Evolutionary conservation across 202 grass and related monocot genomes (phyloP).

Genomic region (Schoenoplectus tabernaemontani): DNA sequence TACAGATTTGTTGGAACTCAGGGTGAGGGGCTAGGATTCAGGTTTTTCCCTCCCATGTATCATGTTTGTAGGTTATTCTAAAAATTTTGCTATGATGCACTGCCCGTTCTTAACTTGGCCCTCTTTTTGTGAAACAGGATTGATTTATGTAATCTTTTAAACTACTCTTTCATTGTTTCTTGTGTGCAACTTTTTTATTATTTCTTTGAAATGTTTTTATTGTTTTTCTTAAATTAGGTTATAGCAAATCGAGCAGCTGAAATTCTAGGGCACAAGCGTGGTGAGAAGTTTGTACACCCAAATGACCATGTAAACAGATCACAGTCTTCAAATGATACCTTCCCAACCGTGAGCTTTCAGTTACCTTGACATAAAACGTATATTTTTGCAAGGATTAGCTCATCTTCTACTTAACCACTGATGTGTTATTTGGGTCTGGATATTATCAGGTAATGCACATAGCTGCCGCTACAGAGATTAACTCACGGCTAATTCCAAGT

Average conservation of each 20-base stretch:
- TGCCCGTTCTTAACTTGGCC: neutral
- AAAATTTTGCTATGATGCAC: neutral
- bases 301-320: conserved; percentile 98
- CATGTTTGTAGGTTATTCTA: neutral
- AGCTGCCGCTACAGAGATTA: conserved; percentile 79
- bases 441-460: conserved; percentile 95
- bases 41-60: neutral
- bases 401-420: neutral
- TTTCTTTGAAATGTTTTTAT: neutral
- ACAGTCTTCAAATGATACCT: conserved; percentile 98
- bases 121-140: neutral
- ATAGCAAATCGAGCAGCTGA: conserved; percentile 96
- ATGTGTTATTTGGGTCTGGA: conserved; percentile 27
- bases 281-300: conserved; percentile 87
- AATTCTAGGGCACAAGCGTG: conserved; percentile 91
- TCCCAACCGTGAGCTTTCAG: conserved; percentile 76
- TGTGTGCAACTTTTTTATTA: neutral
- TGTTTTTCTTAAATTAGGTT: conserved; percentile 37
- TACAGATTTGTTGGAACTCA: neutral
- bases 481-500: conserved; percentile 78
- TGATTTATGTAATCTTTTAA: neutral
- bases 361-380: neutral
- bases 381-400: neutral
- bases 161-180: neutral
- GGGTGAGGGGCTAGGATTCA: neutral